Evolutionary conservation across 2,329 filamentous ascomycete genomes (phyloP), one percentile per base, ranked within the genome.

Genomic region (Trichoderma hamatum): DNA sequence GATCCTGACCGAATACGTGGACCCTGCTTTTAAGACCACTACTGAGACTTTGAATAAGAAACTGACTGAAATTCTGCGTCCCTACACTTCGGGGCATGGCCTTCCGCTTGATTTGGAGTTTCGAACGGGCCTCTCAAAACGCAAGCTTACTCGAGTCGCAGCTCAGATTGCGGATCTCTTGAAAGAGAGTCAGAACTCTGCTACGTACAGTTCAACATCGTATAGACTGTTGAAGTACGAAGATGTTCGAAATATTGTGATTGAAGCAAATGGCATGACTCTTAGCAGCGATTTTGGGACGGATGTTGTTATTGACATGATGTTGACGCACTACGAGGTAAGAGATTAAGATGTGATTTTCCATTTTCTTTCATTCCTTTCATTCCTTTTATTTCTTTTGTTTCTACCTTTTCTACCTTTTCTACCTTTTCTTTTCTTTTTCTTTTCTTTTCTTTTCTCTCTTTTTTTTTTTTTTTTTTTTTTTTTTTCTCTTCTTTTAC

Each of bases 271-370:
- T 34, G 34, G 43, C n/a, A 24, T 43, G 39, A 43, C 14, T 28
- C 1, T 3, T 3, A 16, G 43, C 9, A 49, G 51, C 46, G 28
- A 64, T 4, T 63, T 68, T 21, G 61, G 58, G 21, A 49, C 52
- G 14, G 67, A 68, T 13, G 24, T 26, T 9, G 67, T 55, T 16
- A 55, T 68, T 34, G 36, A 68, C 67, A 55, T 46, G 49, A 64
- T 64, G 58, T 36, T 68, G 24, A 61, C 61, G 21, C 52, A 64
- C 24, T 68, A 68, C 26, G 34, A 52, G 16, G 67, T 68, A 49
- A 63, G 59, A 1, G 2, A 19, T 19, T 34, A n/a, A n/a, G n/a
- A n/a, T n/a, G n/a, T n/a, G n/a, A n/a, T n/a, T n/a, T n/a, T n/a
- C n/a, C n/a, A n/a, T 34, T 3, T 34, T 39, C 4, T 19, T 34